These are phyloP conservation scores for Aspergillus ostianus DNA, from an alignment of 495 filamentous ascomycete genomes.

Conservation along the genomic window DNA sequence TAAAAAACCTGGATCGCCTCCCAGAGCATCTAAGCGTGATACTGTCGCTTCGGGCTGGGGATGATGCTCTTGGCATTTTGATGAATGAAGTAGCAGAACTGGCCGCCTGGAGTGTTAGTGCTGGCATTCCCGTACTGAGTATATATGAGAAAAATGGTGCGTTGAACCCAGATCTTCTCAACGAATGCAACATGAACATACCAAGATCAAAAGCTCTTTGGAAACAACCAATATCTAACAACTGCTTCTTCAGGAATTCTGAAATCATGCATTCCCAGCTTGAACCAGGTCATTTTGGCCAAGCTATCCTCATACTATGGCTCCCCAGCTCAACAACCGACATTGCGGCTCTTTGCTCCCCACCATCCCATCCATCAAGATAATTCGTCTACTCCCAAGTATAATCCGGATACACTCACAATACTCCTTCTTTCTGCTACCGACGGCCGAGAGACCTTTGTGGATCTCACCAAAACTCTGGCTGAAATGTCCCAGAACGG, in stretches of 20 bases:
- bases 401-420: constrained; percentile 54
- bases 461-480: constrained; percentile 92
- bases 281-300: constrained; percentile 67
- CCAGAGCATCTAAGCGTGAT: constrained; percentile 88
- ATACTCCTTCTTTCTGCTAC: constrained; percentile 85
- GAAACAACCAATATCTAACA: constrained; percentile 2
- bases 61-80: constrained; percentile 71
- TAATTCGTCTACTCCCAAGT: constrained; percentile 5
- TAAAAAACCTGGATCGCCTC: constrained; percentile 66
- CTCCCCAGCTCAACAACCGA: constrained; percentile 54
- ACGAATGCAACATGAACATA: background rate
- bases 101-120: constrained; percentile 84
- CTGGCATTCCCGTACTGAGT: constrained; percentile 79
- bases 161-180: constrained; percentile 14
- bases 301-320: constrained; percentile 86
- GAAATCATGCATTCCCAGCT: constrained; percentile 76
- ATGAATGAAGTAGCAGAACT: constrained; percentile 89
- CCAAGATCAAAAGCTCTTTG: background rate
- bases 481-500: constrained; percentile 90
- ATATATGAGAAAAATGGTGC: constrained; percentile 90
- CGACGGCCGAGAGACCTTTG: constrained; percentile 88
- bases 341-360: constrained; percentile 72
- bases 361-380: constrained; percentile 49
- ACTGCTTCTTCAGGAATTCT: constrained; percentile 61
- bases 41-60: constrained; percentile 69